Base-by-base conservation (phyloP, 2,329 filamentous ascomycete species). In the Talaromyces rugulosus region DNA sequence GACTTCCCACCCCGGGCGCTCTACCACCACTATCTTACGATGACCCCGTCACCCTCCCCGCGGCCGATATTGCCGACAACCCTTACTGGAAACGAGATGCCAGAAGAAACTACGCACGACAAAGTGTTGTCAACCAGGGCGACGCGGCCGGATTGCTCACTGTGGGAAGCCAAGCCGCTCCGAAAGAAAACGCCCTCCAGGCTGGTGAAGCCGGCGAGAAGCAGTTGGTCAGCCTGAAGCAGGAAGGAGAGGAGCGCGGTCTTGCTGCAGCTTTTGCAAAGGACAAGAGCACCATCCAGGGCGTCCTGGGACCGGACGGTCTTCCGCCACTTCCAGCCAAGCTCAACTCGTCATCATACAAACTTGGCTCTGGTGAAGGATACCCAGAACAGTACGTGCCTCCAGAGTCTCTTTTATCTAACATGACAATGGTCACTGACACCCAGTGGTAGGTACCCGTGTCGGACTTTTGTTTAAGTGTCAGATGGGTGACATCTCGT, bases 1-100 rank as follows among this genome's bases (percentile, higher is more conserved):
- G 95, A 70, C 89, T 91, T 79, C 95, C 95, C 63, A 80, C 93
- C 56, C 95, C 90, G 9, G 92, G 90, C 67, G 83, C 81, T 67
- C 81, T 86, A 71, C 87, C 91, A 70, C 90, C 91, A 40, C 79
- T 84, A 62, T 77, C 77, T 63, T 95, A 94, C 81, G 86, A 90
- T 75, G 92, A 96, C 75, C 90, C 91, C 27, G 89, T 94, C 63
- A 96, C 91, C 14, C 63, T 89, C 0, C 92, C 92, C n/a, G 90
- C 92, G 2, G 91, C 85, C 68, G 92, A 96, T 75, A 88, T 96
- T 70, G 92, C 92, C 70, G 91, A 94, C 77, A 96, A 96, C 80
- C 87, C 92, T 42, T 96, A 97, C 82, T 99, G 92, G 92, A 96
- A 96, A 84, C 92, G 95, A 71, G 95, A 99, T 74, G 77, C 82